Percentiles rank a stretch among this genome's conserved stretches.
These are phyloP conservation scores for Pestalotiopsis sp. DNA, from an alignment of 2,329 filamentous ascomycete species.

Conservation along the genomic window DNA sequence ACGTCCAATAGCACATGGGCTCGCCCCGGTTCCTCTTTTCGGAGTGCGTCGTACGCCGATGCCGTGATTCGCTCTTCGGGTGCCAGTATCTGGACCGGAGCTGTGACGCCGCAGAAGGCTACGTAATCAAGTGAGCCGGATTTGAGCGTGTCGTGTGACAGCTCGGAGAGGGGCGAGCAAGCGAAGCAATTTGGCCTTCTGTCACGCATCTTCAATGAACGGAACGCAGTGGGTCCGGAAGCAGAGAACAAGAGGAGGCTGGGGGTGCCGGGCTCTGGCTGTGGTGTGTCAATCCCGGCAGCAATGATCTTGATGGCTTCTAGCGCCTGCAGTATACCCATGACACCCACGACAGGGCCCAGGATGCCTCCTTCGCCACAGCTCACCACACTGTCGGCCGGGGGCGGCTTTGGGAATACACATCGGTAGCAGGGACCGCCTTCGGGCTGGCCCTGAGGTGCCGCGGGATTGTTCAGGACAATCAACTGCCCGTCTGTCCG, in stretches of 20 bases:
- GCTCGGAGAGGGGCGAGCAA: slow-evolving; percentile 64
- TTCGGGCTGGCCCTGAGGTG: slow-evolving; percentile 51
- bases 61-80: slow-evolving; percentile 69
- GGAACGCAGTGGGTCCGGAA: slow-evolving; percentile 54
- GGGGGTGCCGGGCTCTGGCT: slow-evolving; percentile 24
- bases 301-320: slow-evolving; percentile 85
- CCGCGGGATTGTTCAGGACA: slow-evolving; percentile 79
- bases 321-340: slow-evolving; percentile 90
- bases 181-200: slow-evolving; percentile 72
- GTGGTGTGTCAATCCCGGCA: slow-evolving; percentile 25
- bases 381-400: slow-evolving; percentile 76
- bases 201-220: slow-evolving; percentile 72
- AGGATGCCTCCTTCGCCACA: slow-evolving; percentile 93
- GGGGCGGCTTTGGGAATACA: slow-evolving; percentile 85
- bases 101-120: slow-evolving; percentile 74
- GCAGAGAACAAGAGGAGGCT: slow-evolving; percentile 50
- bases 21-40: slow-evolving; percentile 12
- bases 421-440: slow-evolving; percentile 92
- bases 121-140: slow-evolving; percentile 77
- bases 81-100: slow-evolving; percentile 55
- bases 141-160: slow-evolving; percentile 63
- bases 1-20: slow-evolving; percentile 74
- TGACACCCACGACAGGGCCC: slow-evolving; percentile 87
- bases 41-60: slow-evolving; percentile 51
- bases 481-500: slow-evolving; percentile 88